phyloP scores from a whole-genome alignment of 306 rosid species.

The Acacia crassicarpa region DNA sequence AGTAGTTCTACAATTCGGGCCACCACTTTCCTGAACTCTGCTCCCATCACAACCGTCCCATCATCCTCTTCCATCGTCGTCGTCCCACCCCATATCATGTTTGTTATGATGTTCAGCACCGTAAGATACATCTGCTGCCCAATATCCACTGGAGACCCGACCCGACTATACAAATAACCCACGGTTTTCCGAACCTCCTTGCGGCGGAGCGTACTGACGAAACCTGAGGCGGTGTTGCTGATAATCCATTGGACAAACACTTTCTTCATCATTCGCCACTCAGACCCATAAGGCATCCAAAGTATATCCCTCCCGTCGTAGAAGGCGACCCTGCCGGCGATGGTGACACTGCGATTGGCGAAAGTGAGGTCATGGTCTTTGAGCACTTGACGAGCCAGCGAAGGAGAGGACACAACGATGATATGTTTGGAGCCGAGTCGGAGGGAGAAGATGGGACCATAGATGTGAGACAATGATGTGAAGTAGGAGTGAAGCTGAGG shows the following conservation, averaged over 20 bases:
- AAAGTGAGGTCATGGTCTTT: constrained; percentile 60
- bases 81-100: constrained; percentile 69
- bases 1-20: constrained; percentile 43
- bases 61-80: constrained; percentile 42
- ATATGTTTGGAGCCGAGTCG: constrained; percentile 53
- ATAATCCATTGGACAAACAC: constrained; percentile 64
- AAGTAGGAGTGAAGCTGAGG: constrained; percentile 80
- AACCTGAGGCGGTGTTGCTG: constrained; percentile 48
- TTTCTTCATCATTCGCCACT: constrained; percentile 83
- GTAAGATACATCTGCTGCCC: constrained; percentile 65
- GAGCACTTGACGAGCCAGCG: constrained; percentile 54
- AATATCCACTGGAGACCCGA: constrained; percentile 45
- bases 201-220: constrained; percentile 54
- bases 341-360: constrained; percentile 74
- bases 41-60: constrained; percentile 40
- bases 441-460: constrained; percentile 70
- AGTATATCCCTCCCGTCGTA: constrained; percentile 61
- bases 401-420: constrained; percentile 53
- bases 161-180: constrained; percentile 21
- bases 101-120: constrained; percentile 59
- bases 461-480: constrained; percentile 38
- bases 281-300: constrained; percentile 65
- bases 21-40: constrained; percentile 57
- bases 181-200: constrained; percentile 50
- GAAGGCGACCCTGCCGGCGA: constrained; percentile 23